Percentiles rank a stretch among this genome's conserved stretches.
Conservation (phyloP, 2,329 filamentous ascomycete genomes). For the Endocalyx cinctus region DNA sequence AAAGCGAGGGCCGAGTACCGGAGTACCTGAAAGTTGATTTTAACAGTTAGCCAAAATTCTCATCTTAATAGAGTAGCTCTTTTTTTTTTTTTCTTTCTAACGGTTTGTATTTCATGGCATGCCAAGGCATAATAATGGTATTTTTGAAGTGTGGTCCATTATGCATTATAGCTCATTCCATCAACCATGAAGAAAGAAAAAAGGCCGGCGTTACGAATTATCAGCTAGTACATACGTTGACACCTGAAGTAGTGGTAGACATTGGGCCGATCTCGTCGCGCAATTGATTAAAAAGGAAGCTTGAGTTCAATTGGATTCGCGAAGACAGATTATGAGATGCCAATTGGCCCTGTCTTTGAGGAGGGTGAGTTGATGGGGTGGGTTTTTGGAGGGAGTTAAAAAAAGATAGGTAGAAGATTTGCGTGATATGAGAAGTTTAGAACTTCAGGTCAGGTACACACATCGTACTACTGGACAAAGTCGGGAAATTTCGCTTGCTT, state of each 20-base stretch:
- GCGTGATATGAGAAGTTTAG: too few relatives aligned
- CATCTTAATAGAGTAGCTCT: too few relatives aligned
- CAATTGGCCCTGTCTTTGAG: slow-evolving; percentile 39
- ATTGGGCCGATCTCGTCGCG: slow-evolving; percentile 48
- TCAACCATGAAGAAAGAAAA: too few relatives aligned
- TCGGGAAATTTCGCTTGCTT: slow-evolving; percentile 35
- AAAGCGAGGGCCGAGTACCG: slow-evolving; percentile 91
- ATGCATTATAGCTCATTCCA: too few relatives aligned
- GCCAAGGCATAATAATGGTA: too few relatives aligned
- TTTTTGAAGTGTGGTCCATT: too few relatives aligned
- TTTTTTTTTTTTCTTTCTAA: too few relatives aligned
- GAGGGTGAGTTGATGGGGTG: slow-evolving; percentile 33
- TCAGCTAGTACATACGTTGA: slow-evolving; percentile 53
- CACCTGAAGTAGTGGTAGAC: slow-evolving; percentile 62
- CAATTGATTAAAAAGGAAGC: slow-evolving; percentile 30
- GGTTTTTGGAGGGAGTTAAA: slow-evolving; percentile 10
- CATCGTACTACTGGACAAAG: slow-evolving; percentile 3
- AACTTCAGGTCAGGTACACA: too few relatives aligned
- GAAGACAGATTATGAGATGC: slow-evolving; percentile 35
- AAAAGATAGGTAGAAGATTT: slow-evolving; percentile 1
- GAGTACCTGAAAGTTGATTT: slow-evolving; percentile 83
- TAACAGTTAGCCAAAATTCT: too few relatives aligned
- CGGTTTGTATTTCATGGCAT: too few relatives aligned
- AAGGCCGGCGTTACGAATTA: too few relatives aligned
- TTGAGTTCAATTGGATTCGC: slow-evolving; percentile 16